Conservation (phyloP, 2,329 filamentous ascomycete species). For the Emergomyces orientalis region DNA sequence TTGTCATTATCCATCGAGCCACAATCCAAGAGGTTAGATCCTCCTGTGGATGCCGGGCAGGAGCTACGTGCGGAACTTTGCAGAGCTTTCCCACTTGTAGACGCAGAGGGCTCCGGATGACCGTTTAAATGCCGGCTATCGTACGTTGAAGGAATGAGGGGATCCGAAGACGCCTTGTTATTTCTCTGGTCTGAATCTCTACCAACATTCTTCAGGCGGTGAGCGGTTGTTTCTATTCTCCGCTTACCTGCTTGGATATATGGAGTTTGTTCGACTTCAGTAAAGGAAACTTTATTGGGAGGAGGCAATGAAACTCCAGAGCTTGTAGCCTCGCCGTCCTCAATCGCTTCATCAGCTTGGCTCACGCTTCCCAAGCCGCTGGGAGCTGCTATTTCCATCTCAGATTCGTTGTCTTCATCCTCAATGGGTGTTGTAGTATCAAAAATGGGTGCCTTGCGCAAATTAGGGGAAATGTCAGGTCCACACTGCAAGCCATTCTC, state of each 20-base stretch:
- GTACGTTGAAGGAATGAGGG: constrained; percentile 14
- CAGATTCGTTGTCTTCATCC: constrained; percentile 1
- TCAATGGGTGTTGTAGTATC: neutral
- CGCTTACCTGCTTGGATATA: neutral
- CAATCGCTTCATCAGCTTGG: neutral
- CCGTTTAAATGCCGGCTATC: neutral
- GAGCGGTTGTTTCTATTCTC: neutral
- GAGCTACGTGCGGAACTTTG: neutral
- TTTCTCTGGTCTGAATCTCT: neutral
- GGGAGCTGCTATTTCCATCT: constrained; percentile 5
- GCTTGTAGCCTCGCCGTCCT: constrained; percentile 5
- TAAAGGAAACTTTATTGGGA: constrained; percentile 11
- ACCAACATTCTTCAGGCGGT: neutral
- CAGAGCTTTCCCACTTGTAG: neutral
- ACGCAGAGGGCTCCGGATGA: neutral
- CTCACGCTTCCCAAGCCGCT: neutral
- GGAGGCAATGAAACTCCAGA: constrained; percentile 4
- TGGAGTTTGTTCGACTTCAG: constrained; percentile 12
- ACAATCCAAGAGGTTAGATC: neutral
- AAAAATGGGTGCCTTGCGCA: neutral
- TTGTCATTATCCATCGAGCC: neutral
- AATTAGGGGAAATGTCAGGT: neutral
- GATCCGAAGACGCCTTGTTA: constrained; percentile 7
- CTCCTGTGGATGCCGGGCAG: neutral
- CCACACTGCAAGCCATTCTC: neutral